Evolutionary conservation across 148 eudicot species (phyloP).

Genomic region (Amaranthus palmeri): DNA sequence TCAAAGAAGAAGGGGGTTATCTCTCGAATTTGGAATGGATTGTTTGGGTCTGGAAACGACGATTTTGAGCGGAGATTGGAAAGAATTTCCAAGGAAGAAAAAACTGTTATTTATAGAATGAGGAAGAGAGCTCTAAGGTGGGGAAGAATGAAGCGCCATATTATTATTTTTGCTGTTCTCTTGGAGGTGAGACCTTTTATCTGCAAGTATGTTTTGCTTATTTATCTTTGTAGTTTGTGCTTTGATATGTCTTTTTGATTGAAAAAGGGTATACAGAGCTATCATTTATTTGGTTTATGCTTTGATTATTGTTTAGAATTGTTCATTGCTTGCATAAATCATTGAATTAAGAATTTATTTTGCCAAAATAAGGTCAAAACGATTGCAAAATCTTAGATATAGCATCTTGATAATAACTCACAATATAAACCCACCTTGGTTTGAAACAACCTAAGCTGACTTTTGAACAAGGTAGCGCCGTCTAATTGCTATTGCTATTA

Average conservation of each 20-base stretch:
- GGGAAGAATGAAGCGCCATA: constrained; percentile 48
- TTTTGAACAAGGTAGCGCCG: no score
- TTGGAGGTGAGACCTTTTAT: constrained; percentile 49
- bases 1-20: constrained; percentile 42
- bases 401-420: no score
- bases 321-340: neutral
- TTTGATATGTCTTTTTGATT: no score
- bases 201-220: neutral
- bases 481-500: no score
- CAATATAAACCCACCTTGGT: no score
- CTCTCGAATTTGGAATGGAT: constrained; percentile 59
- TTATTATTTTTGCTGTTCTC: constrained; percentile 54
- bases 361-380: no score
- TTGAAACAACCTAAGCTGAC: no score
- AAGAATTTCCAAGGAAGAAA: constrained; percentile 71
- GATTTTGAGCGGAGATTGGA: constrained; percentile 75
- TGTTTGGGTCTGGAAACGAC: constrained; percentile 52
- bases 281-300: neutral
- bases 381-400: no score
- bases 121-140: constrained; percentile 56
- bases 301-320: neutral
- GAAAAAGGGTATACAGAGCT: no score
- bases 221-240: neutral
- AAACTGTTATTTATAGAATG: constrained; percentile 53
- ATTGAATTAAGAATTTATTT: no score